phyloP scores from a whole-genome alignment of 208 protist species.

The Herpetomonas muscarum region DNA sequence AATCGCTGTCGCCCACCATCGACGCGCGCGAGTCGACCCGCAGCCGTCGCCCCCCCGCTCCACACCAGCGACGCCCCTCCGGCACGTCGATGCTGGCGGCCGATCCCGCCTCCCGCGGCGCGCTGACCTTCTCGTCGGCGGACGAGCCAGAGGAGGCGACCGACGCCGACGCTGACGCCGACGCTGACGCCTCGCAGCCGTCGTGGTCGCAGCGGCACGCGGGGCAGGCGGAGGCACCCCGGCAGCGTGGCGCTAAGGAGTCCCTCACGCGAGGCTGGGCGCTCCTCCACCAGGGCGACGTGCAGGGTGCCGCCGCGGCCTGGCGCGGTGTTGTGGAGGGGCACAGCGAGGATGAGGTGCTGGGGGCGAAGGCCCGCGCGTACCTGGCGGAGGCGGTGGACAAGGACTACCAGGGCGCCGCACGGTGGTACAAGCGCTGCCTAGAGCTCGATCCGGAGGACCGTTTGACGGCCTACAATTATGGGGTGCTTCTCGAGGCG shows the following conservation, averaged over 20 bases:
- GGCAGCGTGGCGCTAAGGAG: not conserved
- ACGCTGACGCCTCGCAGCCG: not conserved
- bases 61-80: not conserved
- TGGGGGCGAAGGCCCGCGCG: slow-evolving; percentile 55
- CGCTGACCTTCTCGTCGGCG: not conserved
- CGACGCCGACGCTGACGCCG: not conserved
- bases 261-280: slow-evolving; percentile 55
- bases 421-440: slow-evolving; percentile 48
- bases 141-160: not conserved
- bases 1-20: slow-evolving; percentile 2
- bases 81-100: not conserved
- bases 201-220: not conserved
- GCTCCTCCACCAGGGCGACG: slow-evolving; percentile 47
- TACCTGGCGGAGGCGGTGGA: slow-evolving; percentile 71
- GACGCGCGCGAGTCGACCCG: not conserved
- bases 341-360: slow-evolving; percentile 28
- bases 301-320: slow-evolving; percentile 33
- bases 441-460: slow-evolving; percentile 65
- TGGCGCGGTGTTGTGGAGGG: slow-evolving; percentile 39
- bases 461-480: slow-evolving; percentile 77
- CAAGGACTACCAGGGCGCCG: slow-evolving; percentile 54
- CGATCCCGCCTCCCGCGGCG: not conserved
- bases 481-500: slow-evolving; percentile 73
- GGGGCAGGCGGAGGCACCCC: not conserved
- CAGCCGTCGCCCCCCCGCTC: not conserved